Evolutionary conservation across 108 stramenopile genomes (phyloP).

Genomic region (Parietichytrium sp.): DNA sequence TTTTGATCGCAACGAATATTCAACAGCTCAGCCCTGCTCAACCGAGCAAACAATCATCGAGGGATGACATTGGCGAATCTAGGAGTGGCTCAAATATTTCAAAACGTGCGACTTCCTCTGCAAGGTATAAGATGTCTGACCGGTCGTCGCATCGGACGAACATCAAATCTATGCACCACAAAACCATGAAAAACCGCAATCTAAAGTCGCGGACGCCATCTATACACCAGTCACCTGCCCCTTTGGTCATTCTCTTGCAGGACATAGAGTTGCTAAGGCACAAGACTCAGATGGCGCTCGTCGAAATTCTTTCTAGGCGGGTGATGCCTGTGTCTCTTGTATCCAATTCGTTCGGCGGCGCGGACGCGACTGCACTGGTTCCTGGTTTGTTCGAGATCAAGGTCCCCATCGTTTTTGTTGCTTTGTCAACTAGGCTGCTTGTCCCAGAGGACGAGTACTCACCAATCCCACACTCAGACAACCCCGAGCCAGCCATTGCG

Average conservation of each 20-base stretch:
- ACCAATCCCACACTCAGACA: not conserved
- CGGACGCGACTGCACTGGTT: not conserved
- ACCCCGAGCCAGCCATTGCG: not conserved
- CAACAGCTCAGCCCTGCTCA: no score
- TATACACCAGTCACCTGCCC: not conserved
- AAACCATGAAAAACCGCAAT: no score
- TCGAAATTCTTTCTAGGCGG: not conserved
- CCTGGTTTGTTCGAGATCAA: not conserved
- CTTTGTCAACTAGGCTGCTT: not conserved
- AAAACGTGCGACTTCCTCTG: no score
- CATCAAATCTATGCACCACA: no score
- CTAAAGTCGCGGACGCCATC: no score
- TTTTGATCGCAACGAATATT: slow-evolving; percentile 9
- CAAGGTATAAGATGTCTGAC: no score
- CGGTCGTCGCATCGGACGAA: no score
- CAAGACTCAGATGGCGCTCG: not conserved
- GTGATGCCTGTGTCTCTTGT: slow-evolving; percentile 2
- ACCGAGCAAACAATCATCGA: no score
- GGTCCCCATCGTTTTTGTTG: not conserved
- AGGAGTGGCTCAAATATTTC: no score
- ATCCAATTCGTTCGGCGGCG: not conserved
- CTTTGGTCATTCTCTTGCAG: slow-evolving; percentile 13
- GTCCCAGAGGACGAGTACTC: not conserved
- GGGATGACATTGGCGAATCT: no score
- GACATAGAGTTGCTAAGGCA: not conserved